A percentile compares a stretch with the other conserved stretches of the same genome.
These are phyloP conservation scores for Helotiales sp. DNA, from an alignment of 2,329 filamentous ascomycete genomes.

Conservation along the genomic window DNA sequence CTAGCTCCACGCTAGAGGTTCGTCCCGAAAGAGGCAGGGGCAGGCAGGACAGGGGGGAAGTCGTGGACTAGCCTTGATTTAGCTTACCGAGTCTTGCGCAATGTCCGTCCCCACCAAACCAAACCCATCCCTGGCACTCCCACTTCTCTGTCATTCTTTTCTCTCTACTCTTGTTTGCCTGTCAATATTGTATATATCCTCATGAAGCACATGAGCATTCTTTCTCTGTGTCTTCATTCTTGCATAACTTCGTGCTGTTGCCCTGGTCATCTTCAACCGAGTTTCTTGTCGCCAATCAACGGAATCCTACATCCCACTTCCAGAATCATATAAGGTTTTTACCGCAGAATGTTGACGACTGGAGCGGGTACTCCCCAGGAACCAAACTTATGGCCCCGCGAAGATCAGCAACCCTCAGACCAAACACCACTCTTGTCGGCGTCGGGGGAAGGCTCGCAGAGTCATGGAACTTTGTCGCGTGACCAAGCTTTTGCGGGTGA, in stretches of 20 bases:
- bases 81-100: no score
- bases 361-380: not conserved
- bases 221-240: not conserved
- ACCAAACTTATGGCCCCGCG: not conserved
- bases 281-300: no score
- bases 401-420: constrained; percentile 1
- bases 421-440: constrained; percentile 17
- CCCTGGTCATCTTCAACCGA: no score
- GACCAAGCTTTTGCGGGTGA: constrained; percentile 16
- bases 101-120: not conserved
- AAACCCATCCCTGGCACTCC: not conserved
- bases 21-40: no score
- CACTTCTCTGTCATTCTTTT: not conserved
- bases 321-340: no score
- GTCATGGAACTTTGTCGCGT: constrained; percentile 6
- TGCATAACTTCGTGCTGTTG: not conserved
- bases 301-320: no score
- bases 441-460: not conserved
- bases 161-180: not conserved
- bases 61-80: no score
- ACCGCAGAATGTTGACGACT: no score
- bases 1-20: no score
- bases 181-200: not conserved
- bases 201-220: not conserved
- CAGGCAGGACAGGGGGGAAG: no score